These are phyloP conservation scores for Agarophyton chilense DNA, from an alignment of 23 red algal species.

Conservation along the genomic window DNA sequence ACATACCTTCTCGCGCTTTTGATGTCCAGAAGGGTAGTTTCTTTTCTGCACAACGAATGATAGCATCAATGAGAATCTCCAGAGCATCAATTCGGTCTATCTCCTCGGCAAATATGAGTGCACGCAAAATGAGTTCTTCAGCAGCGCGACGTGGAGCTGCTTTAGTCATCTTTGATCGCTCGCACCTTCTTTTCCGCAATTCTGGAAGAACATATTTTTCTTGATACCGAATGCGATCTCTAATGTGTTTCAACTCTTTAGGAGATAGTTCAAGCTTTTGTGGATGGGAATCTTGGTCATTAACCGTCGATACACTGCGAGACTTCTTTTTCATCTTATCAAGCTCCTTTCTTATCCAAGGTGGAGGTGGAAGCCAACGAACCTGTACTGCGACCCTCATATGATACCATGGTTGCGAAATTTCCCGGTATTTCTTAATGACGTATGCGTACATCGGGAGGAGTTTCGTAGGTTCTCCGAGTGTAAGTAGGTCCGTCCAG, in stretches of 20 bases:
- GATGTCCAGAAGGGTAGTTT: constrained; percentile 67
- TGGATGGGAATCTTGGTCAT: not conserved
- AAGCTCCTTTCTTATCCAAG: constrained; percentile 4
- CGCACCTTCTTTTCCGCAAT: constrained; percentile 4
- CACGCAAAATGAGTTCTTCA: constrained; percentile 59
- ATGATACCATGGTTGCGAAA: constrained; percentile 36
- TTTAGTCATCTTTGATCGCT: not conserved
- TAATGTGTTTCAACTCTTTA: constrained; percentile 37
- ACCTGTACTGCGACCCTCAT: constrained; percentile 16
- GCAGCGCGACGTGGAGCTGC: constrained; percentile 34
- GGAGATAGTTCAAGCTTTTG: not conserved
- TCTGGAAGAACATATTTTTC: constrained; percentile 38
- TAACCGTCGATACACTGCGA: not conserved
- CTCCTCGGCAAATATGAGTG: constrained; percentile 48
- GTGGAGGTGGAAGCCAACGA: constrained; percentile 32
- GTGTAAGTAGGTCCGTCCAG: constrained; percentile 41
- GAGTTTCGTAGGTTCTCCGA: constrained; percentile 1
- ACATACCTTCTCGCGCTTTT: constrained; percentile 31
- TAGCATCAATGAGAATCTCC: constrained; percentile 28
- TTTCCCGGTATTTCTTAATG: constrained; percentile 14
- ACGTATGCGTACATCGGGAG: constrained; percentile 12
- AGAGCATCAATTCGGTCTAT: constrained; percentile 39
- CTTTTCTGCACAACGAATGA: constrained; percentile 35
- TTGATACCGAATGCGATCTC: constrained; percentile 36
- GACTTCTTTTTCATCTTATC: constrained; percentile 13